phyloP scores from a whole-genome alignment of 495 filamentous ascomycete species.

The Hamigera avellanea region DNA sequence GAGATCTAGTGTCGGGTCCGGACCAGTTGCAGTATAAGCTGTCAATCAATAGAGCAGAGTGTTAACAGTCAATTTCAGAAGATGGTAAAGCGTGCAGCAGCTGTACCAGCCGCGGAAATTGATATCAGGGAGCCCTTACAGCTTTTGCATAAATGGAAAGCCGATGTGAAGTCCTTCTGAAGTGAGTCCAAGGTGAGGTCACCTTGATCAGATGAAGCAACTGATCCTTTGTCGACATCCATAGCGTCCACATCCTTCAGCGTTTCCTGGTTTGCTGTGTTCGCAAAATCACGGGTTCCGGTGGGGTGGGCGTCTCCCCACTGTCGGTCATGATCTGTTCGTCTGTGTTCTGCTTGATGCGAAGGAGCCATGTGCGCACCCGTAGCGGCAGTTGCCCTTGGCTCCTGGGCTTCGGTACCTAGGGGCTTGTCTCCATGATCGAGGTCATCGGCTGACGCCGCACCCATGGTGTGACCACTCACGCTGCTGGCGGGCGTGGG shows the following conservation, averaged over 20 bases:
- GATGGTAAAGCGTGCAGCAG: slow-evolving; percentile 14
- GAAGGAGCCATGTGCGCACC: slow-evolving; percentile 7
- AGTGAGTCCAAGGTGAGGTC: slow-evolving; percentile 30
- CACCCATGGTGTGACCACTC: slow-evolving; percentile 20
- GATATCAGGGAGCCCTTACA: slow-evolving; percentile 34
- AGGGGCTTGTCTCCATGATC: slow-evolving; percentile 22
- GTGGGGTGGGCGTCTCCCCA: slow-evolving; percentile 3
- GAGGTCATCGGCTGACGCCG: slow-evolving; percentile 20
- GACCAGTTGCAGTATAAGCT: slow-evolving; percentile 37
- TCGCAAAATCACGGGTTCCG: slow-evolving; percentile 18
- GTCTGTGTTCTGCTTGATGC: slow-evolving; percentile 21
- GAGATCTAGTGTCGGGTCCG: slow-evolving; percentile 52
- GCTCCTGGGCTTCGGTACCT: slow-evolving; percentile 11
- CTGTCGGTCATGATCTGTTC: slow-evolving; percentile 28
- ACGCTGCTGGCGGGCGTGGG: slow-evolving; percentile 37
- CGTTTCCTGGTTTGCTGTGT: slow-evolving; percentile 3
- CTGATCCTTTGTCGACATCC: slow-evolving; percentile 24
- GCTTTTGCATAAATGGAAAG: slow-evolving; percentile 41
- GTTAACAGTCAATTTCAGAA: slow-evolving; percentile 31
- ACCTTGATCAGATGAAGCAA: slow-evolving; percentile 6
- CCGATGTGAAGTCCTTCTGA: slow-evolving; percentile 33
- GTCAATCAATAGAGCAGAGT: slow-evolving; percentile 19
- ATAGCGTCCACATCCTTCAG: slow-evolving; percentile 21
- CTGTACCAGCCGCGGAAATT: slow-evolving; percentile 18
- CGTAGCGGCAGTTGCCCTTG: slow-evolving; percentile 5